A percentile compares a stretch with the other conserved stretches of the same genome.
These are phyloP conservation scores for Ustilago shanxiensis DNA, from an alignment of 1,284 basidiomycete genomes.

Conservation along the genomic window DNA sequence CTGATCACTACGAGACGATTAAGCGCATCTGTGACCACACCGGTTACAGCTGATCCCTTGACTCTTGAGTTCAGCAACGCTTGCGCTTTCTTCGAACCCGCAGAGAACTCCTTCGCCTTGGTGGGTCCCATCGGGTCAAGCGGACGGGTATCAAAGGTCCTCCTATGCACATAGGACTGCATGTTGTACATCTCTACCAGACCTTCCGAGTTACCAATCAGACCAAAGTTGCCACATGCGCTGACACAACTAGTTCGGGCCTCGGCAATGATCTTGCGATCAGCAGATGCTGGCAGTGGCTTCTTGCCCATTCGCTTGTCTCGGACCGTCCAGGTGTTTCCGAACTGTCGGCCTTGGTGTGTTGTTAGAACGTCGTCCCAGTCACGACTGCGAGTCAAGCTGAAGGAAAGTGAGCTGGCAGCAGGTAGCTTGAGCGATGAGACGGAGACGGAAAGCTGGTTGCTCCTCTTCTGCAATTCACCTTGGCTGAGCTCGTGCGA, in stretches of 20 bases:
- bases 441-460: conserved; percentile 81
- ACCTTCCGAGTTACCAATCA: conserved; percentile 73
- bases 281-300: conserved; percentile 43
- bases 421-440: conserved; percentile 75
- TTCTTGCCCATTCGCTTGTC: conserved; percentile 63
- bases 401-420: conserved; percentile 82
- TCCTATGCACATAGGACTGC: conserved; percentile 89
- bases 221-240: conserved; percentile 94
- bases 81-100: conserved; percentile 36
- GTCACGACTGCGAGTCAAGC: conserved; percentile 85
- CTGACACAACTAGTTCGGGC: conserved; percentile 76
- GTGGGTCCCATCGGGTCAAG: conserved; percentile 33
- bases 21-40: conserved; percentile 86
- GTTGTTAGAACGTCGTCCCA: conserved; percentile 97
- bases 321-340: conserved; percentile 62
- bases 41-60: conserved; percentile 73
- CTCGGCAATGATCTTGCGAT: conserved; percentile 71
- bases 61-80: conserved; percentile 32
- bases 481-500: conserved; percentile 93
- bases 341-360: conserved; percentile 76
- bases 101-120: conserved; percentile 42
- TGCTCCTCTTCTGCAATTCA: conserved; percentile 80
- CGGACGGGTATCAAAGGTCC: conserved; percentile 70
- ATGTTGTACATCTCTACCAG: conserved; percentile 67
- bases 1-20: conserved; percentile 85